These are phyloP conservation scores for Trametes polyzona DNA, from an alignment of 1,284 basidiomycete species.

Conservation along the genomic window DNA sequence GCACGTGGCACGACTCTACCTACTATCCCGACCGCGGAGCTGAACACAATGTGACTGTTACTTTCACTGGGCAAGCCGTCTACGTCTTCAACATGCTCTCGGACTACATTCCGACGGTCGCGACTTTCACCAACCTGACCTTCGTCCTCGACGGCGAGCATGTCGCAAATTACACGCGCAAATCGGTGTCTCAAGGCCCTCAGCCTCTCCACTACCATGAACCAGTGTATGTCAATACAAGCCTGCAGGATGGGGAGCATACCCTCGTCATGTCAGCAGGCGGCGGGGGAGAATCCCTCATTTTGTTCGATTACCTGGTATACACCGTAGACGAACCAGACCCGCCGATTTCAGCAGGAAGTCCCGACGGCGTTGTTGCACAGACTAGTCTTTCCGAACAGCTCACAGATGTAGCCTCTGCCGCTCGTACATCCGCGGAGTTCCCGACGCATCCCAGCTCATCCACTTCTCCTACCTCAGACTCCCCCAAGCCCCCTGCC, in stretches of 20 bases:
- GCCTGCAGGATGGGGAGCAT: background rate
- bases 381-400: background rate
- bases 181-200: background rate
- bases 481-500: background rate
- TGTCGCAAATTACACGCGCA: background rate
- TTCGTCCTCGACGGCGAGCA: constrained; percentile 7
- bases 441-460: background rate
- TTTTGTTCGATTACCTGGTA: constrained; percentile 12
- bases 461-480: background rate
- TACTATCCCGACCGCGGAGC: background rate
- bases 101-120: background rate
- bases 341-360: background rate
- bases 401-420: too few species aligned
- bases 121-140: background rate
- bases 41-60: background rate
- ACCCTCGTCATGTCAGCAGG: background rate
- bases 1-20: constrained; percentile 8
- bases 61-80: constrained; percentile 4
- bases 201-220: background rate
- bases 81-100: constrained; percentile 15
- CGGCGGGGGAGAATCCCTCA: background rate
- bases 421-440: too few species aligned
- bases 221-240: background rate
- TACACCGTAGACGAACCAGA: background rate
- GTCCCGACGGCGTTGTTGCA: background rate